Percentiles rank a stretch among this genome's conserved stretches.
Evolutionary conservation across 2,329 filamentous ascomycete species (phyloP).

Genomic region (Plectosphaerella sp.): DNA sequence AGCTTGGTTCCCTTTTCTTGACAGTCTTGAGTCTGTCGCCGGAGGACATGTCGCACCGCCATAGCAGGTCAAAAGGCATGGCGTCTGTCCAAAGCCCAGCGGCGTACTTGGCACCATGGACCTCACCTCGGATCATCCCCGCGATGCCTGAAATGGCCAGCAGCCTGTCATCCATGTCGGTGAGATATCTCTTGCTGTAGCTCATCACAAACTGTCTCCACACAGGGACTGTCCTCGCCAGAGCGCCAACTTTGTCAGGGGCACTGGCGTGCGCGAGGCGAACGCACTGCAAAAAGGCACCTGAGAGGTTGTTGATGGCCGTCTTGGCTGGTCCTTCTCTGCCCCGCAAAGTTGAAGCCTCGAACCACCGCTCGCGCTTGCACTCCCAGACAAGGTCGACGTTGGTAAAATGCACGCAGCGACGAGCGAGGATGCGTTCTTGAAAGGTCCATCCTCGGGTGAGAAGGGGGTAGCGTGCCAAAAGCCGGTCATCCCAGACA

Average conservation of each 20-base stretch:
- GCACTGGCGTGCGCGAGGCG: not conserved
- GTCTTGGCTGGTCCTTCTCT: not conserved
- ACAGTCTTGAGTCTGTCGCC: not conserved
- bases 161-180: not conserved
- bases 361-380: not conserved
- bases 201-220: not conserved
- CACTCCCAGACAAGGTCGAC: not conserved
- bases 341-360: not conserved
- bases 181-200: not conserved
- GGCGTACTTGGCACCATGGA: not conserved
- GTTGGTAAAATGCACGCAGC: conserved; percentile 23
- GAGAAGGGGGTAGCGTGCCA: conserved; percentile 15
- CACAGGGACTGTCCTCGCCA: not conserved
- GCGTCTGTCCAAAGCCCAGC: not conserved
- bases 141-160: not conserved
- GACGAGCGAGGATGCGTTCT: conserved; percentile 35
- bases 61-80: not conserved
- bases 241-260: not conserved
- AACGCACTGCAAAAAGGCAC: not conserved
- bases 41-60: not conserved
- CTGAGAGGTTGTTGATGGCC: not conserved
- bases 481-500: not conserved
- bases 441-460: conserved; percentile 31
- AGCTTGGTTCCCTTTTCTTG: not conserved
- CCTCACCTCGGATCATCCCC: not conserved